Percentiles rank a stretch among this genome's conserved stretches.
These are phyloP conservation scores for Suillus bovinus DNA, from an alignment of 768 basidiomycete species.

Conservation along the genomic window DNA sequence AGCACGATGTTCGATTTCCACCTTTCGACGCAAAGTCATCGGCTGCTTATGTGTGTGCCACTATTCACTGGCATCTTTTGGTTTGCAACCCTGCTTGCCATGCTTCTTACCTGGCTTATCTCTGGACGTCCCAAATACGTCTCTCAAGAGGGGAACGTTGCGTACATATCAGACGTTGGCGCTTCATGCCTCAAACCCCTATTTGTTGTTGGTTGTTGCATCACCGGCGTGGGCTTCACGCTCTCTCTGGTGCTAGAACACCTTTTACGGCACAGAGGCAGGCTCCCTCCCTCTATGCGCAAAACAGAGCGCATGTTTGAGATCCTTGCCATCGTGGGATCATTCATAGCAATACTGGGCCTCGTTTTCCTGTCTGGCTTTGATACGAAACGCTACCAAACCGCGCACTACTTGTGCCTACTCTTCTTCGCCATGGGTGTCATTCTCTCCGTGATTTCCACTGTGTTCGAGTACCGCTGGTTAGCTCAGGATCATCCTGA, in stretches of 20 bases:
- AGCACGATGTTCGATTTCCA: constrained; percentile 16
- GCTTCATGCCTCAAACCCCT: constrained; percentile 74
- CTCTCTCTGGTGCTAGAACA: constrained; percentile 62
- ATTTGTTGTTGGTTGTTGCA: constrained; percentile 63
- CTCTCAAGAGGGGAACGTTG: constrained; percentile 55
- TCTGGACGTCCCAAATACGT: constrained; percentile 52
- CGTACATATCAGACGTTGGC: constrained; percentile 82
- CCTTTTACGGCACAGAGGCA: constrained; percentile 64
- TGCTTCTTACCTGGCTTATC: constrained; percentile 73
- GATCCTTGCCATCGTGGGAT: constrained; percentile 57
- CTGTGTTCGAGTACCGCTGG: constrained; percentile 70
- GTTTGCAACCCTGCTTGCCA: constrained; percentile 69
- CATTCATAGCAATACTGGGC: constrained; percentile 62
- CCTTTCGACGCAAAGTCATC: constrained; percentile 38
- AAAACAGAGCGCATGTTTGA: constrained; percentile 55
- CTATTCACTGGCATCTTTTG: constrained; percentile 60
- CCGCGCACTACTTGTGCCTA: constrained; percentile 59
- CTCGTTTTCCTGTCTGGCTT: constrained; percentile 71
- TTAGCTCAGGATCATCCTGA: constrained; percentile 55
- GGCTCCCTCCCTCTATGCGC: constrained; percentile 61
- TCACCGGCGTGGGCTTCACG: constrained; percentile 65
- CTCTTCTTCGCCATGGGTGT: constrained; percentile 76
- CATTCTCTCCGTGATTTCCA: constrained; percentile 71
- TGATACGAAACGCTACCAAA: constrained; percentile 58
- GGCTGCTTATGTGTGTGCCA: constrained; percentile 68